phyloP scores from a whole-genome alignment of 1,139 yeast species.

The Nematodospora anomalae region DNA sequence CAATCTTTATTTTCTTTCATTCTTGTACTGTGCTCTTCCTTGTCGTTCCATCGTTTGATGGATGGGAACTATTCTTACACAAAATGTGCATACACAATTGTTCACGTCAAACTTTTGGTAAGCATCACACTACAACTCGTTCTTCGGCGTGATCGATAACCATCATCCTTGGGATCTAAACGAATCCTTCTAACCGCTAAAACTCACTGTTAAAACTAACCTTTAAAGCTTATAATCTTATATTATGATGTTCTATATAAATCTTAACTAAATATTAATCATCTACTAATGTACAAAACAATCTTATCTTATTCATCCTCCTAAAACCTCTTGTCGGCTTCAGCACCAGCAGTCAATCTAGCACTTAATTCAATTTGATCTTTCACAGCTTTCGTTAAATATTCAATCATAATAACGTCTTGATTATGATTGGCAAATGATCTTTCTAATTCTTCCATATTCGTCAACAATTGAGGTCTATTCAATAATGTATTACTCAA shows the following conservation, averaged over 20 bases:
- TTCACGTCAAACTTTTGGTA: no score
- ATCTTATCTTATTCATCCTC: background rate
- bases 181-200: no score
- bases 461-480: conserved; percentile 58
- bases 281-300: background rate
- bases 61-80: no score
- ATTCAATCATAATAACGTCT: conserved; percentile 82
- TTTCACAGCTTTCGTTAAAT: conserved; percentile 80
- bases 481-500: conserved; percentile 62
- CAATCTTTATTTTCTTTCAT: no score
- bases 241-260: background rate
- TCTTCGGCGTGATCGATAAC: no score
- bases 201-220: no score
- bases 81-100: no score
- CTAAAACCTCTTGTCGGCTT: conserved; percentile 22
- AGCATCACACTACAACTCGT: no score
- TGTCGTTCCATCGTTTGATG: no score
- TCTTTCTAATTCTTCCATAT: conserved; percentile 56
- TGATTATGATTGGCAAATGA: conserved; percentile 74
- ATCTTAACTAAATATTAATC: background rate
- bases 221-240: background rate
- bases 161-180: no score
- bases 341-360: conserved; percentile 56
- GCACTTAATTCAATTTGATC: conserved; percentile 83
- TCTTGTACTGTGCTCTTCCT: no score